Evolutionary conservation across 805 yeast species (phyloP), one percentile per base, ranked within the genome.

Genomic region (Starmera quercuum): DNA sequence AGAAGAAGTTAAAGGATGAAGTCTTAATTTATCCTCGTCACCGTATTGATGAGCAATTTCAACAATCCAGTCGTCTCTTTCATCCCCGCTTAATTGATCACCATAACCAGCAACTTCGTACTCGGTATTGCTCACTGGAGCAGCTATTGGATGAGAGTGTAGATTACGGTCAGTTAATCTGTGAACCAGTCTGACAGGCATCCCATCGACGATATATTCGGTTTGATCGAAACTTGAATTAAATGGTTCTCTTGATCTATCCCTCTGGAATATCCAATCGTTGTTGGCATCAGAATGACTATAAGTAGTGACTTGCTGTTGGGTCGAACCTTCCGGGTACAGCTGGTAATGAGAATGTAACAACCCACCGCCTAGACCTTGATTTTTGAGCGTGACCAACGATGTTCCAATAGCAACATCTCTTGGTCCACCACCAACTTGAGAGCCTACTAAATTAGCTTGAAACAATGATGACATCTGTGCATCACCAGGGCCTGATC

Each of bases 1-100:
- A 16, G 86, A 77, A 2, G 95, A 71, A 24, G 96, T 75, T 42
- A 88, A 70, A 13, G 97, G 92, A 59, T 84, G 95, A 34, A 86
- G 51, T 35, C 63, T 58, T 7, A 58, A 27, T 32, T 59, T 53
- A 50, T 81, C 78, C 51, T 76, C 83, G 13, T 58, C 41, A 21
- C 72, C 73, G 27, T 62, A 46, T 52, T 78, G 84, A 37, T 77
- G 76, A 36, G 71, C 73, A 41, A 82, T 65, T 58, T 83, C 90
- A 35, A 83, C 60, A 31, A 72, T 55, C 94, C 94, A 83, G 52
- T 83, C 75, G 59, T 83, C 94, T 52, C 78, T 79, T 20, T 54
- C 54, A 56, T 83, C 92, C 39, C 90, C 92, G 40, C 70, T 50
- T 4, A 68, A 61, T 35, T 68, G 60, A 54, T 72, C 68, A 37